phyloP scores from a whole-genome alignment of 768 basidiomycete genomes.

The Rhizopogon sp. region DNA sequence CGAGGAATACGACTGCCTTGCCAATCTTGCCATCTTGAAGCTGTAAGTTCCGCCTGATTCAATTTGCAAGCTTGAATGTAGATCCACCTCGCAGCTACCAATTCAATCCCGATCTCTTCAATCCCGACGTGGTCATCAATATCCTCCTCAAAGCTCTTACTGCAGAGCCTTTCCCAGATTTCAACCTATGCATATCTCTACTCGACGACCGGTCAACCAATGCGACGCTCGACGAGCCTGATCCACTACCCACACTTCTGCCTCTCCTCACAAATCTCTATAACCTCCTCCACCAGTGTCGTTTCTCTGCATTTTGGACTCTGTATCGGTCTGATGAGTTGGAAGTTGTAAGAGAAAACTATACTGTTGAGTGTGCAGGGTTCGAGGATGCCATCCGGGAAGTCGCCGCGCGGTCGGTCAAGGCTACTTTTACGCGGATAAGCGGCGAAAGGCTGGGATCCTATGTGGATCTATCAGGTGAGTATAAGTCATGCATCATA shows the following conservation, averaged over 20 bases:
- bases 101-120: constrained; percentile 91
- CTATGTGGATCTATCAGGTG: constrained; percentile 68
- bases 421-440: constrained; percentile 74
- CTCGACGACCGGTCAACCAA: constrained; percentile 66
- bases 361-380: constrained; percentile 77
- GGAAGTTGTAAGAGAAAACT: constrained; percentile 75
- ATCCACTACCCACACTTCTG: constrained; percentile 70
- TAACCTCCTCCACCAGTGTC: constrained; percentile 73
- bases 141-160: constrained; percentile 91
- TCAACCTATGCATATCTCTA: constrained; percentile 91
- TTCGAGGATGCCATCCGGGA: constrained; percentile 82
- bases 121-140: constrained; percentile 90
- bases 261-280: constrained; percentile 65
- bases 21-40: constrained; percentile 93
- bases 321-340: constrained; percentile 66
- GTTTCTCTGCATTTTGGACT: constrained; percentile 85
- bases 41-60: constrained; percentile 44
- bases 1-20: constrained; percentile 90
- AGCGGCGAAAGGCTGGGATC: constrained; percentile 58
- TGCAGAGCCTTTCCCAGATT: constrained; percentile 84
- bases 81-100: constrained; percentile 62
- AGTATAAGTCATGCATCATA: constrained; percentile 6
- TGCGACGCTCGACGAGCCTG: constrained; percentile 66
- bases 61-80: not conserved
- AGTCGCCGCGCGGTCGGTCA: constrained; percentile 73